Conservation (phyloP, 345 rosid genomes). For the Psidium guajava region DNA sequence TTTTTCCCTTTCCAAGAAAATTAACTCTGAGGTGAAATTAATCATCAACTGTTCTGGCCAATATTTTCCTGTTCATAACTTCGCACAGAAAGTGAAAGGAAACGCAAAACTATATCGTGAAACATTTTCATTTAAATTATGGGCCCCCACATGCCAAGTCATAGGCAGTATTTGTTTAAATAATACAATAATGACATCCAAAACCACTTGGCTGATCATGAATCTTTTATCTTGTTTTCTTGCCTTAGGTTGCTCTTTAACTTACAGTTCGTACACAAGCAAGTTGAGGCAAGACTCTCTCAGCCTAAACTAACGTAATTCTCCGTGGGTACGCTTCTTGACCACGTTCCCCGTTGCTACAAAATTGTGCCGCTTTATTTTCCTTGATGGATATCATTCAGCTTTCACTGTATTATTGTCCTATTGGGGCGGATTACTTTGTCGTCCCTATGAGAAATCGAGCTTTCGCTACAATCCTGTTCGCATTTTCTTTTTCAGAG, state of each 20-base stretch:
- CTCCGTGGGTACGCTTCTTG: not conserved
- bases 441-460: not conserved
- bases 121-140: not conserved
- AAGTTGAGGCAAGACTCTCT: not conserved
- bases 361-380: not conserved
- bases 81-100: no score
- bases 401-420: not conserved
- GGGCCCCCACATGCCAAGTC: not conserved
- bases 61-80: no score
- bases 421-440: not conserved
- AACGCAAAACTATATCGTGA: no score
- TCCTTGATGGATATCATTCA: not conserved
- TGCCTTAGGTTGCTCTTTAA: not conserved
- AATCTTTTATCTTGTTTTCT: not conserved
- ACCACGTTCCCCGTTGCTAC: not conserved
- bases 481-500: no score
- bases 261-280: not conserved
- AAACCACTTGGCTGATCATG: not conserved
- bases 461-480: not conserved
- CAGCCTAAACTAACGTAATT: not conserved
- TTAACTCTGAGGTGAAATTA: no score
- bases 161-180: not conserved
- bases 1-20: no score
- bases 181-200: not conserved
- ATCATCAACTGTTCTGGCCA: no score